Base-by-base conservation (phyloP, 2,329 filamentous ascomycete genomes). In the Penicillium sp. region DNA sequence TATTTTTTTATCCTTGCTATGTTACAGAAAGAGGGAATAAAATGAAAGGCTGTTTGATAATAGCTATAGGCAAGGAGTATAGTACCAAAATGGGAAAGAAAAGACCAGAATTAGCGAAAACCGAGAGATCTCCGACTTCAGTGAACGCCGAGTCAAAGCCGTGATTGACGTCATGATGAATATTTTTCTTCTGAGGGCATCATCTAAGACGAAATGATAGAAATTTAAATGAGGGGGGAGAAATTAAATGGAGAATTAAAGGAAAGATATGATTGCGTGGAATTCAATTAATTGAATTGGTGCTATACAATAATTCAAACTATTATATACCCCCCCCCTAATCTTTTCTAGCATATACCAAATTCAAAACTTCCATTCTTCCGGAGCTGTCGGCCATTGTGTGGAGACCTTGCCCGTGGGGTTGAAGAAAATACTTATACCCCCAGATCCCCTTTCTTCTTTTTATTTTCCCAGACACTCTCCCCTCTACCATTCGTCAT, bases 401-500 rank as follows among this genome's bases (percentile, higher is more conserved):
- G 53, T 55, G 53, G 53, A 50, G 46, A 51, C 44, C 37, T 41
- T 53, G 51, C 51, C 51, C 54, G 59, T 59, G 59, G 61, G 60
- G 60, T 62, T 50, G 43, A 47, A 33, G 40, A 44, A 51, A 51
- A 45, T 44, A 56, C 51, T 60, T 59, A 60, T 49, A 55, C 47
- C 42, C 53, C 51, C 37, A 50, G 44, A 30, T 49, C 47, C 53
- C 43, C 48, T 41, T 50, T 17, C 42, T 46, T 42, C 43, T 53
- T 37, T 25, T 56, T 28, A 25, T 40, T 43, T 38, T 46, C 43
- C 37, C 40, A 28, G 40, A 47, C 45, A n/a, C 57, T 56, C 56
- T 59, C 55, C 59, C 43, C 55, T 65, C 59, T 53, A 56, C 56
- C 41, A 22, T 17, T 43, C 30, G 33, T 57, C 44, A 79, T 81